Evolutionary conservation across 768 basidiomycete species (phyloP), one percentile per base, ranked within the genome.

Genomic region (Suillus tomentosus): DNA sequence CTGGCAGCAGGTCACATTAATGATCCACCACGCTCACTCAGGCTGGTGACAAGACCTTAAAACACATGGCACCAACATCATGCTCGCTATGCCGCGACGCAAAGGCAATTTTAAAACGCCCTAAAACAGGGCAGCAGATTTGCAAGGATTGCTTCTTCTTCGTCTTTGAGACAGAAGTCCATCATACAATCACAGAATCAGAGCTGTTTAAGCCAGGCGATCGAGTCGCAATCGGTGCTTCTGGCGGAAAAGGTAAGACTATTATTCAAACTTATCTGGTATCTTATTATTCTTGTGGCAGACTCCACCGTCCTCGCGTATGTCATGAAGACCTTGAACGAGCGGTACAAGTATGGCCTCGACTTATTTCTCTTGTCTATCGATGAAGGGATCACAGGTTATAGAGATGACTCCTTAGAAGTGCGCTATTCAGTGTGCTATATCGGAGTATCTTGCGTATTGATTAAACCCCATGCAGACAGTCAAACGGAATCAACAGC

Each of bases 381-480:
- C 74, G 97, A 99, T 74, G 97, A 99, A 76, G 97, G 97, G 0
- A 99, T 99, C 68, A 96, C 95, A 27, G 97, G 97, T 1, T 99
- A 99, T 75, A 84, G 97, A 62, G 97, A 99, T 72, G 97, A 98
- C 74, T 99, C 96, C 0, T 80, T 99, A 5, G 95, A 98, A 83
- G 96, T 94, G 64, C 61, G 74, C 64, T 45, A 62, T 51, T 53
- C 24, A 58, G 24, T 27, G 57, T 11, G 7, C 40, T 58, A 27
- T 9, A 27, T 11, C 17, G 5, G 27, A 47, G 47, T 36, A 61
- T 42, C 3, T 19, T 10, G 8, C 39, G 0, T 17, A 19, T 42
- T 58, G 17, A 58, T 24, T 15, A 31, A 22, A 43, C 39, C 27
- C 22, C 57, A 55, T 60, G 40, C 74, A 98, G 96, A 98, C 97